Conservation (phyloP, 2,329 filamentous ascomycete species). For the Paramyrothecium sp. region DNA sequence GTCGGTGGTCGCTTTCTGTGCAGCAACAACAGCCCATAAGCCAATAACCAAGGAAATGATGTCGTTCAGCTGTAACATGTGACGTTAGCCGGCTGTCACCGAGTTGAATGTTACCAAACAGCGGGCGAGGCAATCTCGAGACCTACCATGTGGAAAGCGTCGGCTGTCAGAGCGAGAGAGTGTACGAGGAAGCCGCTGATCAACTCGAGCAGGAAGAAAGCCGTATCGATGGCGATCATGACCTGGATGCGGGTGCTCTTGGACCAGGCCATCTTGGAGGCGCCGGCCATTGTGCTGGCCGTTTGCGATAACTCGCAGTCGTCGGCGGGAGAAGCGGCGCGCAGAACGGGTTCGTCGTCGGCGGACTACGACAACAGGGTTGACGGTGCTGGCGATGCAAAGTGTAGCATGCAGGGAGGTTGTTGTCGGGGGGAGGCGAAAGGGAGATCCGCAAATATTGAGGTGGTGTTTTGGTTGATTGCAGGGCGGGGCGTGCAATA, state of each 20-base stretch:
- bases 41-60: constrained; percentile 92
- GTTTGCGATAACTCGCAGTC: constrained; percentile 1
- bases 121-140: background rate
- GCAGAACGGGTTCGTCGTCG: too few relatives aligned
- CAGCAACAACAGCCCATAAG: constrained; percentile 90
- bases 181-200: constrained; percentile 82
- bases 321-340: too few relatives aligned
- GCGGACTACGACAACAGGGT: too few relatives aligned
- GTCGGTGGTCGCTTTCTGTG: constrained; percentile 80
- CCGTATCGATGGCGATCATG: constrained; percentile 84
- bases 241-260: constrained; percentile 91
- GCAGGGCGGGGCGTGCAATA: background rate
- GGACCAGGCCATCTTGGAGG: constrained; percentile 72
- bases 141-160: constrained; percentile 95
- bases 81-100: background rate
- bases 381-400: too few relatives aligned
- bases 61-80: constrained; percentile 74
- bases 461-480: background rate
- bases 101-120: background rate
- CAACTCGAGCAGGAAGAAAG: constrained; percentile 89
- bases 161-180: constrained; percentile 89
- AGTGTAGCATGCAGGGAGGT: background rate
- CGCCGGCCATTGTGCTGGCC: constrained; percentile 22
- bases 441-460: background rate
- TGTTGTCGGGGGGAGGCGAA: background rate